Base-by-base conservation (phyloP, 306 rosid genomes). In the Benincasa hispida region DNA sequence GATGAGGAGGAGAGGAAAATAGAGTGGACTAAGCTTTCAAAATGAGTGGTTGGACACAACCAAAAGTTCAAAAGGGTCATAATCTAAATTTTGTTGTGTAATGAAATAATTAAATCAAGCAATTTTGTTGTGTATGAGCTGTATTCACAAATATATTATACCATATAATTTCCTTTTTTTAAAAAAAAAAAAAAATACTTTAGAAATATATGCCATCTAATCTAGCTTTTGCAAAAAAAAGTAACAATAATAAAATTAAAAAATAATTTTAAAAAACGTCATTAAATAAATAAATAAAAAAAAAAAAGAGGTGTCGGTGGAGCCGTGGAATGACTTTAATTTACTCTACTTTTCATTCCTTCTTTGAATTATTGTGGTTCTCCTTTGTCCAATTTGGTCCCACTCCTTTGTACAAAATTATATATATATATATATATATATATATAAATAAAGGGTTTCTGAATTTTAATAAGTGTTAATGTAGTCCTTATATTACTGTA, bases 61-160 rank as follows among this genome's bases (percentile, higher is more conserved):
- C 45, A 37, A 66, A 66, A 19, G 54, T 21, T 66, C 14, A 67
- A 67, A 68, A 50, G n/a, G 1, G 57, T 69, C 75, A 42, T 69
- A 24, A 45, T 69, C 75, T 45, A 10, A 12, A 25, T 24, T 67
- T 69, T 45, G 75, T 69, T 45, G 35, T 68, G 74, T 68, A 68
- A n/a, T 39, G 74, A 15, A 68, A 41, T 68, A 39, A 68, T 68
- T 68, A 37, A 39, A 39, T 68, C 4, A 66, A n/a, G 54, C 1
- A 10, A 37, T 66, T 68, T 68, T 68, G 54, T 41, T 68, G 34
- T 21, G 74, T 41, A 10, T 68, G 74, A 67, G 74, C 74, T 67
- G 74, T 67, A 39, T 37, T 3, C 41, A 63, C n/a, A 28, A 19
- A 14, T 28, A 30, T 61, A 61, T 14, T 30, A 63, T 63, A 61